Conservation (phyloP, 768 basidiomycete species). For the Termitomyces sp. region DNA sequence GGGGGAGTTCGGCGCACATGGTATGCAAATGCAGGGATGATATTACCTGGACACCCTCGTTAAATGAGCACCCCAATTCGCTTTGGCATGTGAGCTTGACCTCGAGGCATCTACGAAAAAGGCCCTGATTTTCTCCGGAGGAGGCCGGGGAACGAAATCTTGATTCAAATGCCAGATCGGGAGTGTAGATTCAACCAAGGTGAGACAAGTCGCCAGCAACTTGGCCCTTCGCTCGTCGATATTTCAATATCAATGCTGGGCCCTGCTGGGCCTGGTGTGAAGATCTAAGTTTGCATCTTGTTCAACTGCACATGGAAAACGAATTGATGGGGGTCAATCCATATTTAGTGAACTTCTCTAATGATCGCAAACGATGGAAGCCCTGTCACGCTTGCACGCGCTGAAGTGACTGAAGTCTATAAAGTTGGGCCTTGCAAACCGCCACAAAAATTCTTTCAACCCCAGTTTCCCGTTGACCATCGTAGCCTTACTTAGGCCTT, state of each 20-base stretch:
- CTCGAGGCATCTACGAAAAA: conserved; percentile 27
- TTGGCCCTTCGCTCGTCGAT: conserved; percentile 1
- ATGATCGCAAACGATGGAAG: conserved; percentile 29
- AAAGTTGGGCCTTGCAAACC: conserved; percentile 27
- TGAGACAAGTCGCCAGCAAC: conserved; percentile 11
- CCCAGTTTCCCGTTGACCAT: conserved; percentile 13
- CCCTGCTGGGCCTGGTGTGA: conserved; percentile 14
- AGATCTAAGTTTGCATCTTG: conserved; percentile 21
- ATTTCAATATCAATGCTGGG: conserved; percentile 11
- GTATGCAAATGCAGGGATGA: conserved; percentile 24
- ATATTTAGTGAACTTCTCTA: conserved; percentile 20
- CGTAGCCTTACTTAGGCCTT: conserved; percentile 14
- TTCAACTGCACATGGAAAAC: conserved; percentile 18
- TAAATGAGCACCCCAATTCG: conserved; percentile 34
- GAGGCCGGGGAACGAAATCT: conserved; percentile 30
- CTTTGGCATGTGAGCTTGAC: conserved; percentile 21
- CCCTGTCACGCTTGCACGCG: conserved; percentile 32
- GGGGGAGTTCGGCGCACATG: conserved; percentile 14
- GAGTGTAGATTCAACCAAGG: conserved; percentile 16
- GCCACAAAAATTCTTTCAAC: conserved; percentile 26
- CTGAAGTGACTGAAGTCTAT: conserved; percentile 23
- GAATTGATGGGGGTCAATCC: conserved; percentile 29
- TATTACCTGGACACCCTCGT: conserved; percentile 17
- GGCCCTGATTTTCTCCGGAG: conserved; percentile 27
- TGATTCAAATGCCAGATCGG: conserved; percentile 23